Conservation (phyloP, 441 rosid genomes). For the Erodium moschatum region DNA sequence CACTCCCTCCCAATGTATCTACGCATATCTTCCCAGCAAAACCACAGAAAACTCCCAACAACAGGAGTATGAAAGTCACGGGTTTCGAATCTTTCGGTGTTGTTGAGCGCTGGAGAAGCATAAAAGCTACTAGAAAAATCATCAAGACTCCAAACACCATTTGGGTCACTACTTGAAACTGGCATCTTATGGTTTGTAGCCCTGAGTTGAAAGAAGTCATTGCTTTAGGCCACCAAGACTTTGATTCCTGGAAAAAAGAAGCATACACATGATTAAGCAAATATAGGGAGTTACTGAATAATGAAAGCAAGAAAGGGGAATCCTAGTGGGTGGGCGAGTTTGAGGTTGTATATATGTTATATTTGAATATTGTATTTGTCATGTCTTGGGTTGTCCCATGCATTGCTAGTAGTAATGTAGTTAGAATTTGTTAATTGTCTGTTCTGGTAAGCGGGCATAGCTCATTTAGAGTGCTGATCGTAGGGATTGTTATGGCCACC, state of each 20-base stretch:
- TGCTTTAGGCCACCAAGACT: conserved; percentile 59
- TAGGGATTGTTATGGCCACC: no score
- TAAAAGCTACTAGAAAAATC: conserved; percentile 43
- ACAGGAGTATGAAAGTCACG: conserved; percentile 47
- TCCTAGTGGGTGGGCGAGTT: no score
- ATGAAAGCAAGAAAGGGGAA: conserved; percentile 6
- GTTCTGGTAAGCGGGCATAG: no score
- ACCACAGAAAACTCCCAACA: conserved; percentile 63
- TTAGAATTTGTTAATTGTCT: no score
- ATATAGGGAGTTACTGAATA: background rate
- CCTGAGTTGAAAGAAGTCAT: conserved; percentile 49
- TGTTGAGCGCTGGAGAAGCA: conserved; percentile 55
- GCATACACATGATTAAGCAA: background rate
- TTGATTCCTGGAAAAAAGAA: conserved; percentile 32
- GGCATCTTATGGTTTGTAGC: conserved; percentile 41
- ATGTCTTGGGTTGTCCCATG: no score
- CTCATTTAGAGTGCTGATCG: no score
- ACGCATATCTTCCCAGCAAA: conserved; percentile 67
- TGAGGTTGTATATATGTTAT: no score
- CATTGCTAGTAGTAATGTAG: no score
- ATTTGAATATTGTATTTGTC: no score
- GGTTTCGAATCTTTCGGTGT: conserved; percentile 62
- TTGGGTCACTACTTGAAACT: conserved; percentile 46
- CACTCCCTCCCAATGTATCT: conserved; percentile 73
- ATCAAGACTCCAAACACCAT: conserved; percentile 55